These are phyloP conservation scores for Laetiporus sulphureus DNA, from an alignment of 1,284 basidiomycete species.

Conservation along the genomic window DNA sequence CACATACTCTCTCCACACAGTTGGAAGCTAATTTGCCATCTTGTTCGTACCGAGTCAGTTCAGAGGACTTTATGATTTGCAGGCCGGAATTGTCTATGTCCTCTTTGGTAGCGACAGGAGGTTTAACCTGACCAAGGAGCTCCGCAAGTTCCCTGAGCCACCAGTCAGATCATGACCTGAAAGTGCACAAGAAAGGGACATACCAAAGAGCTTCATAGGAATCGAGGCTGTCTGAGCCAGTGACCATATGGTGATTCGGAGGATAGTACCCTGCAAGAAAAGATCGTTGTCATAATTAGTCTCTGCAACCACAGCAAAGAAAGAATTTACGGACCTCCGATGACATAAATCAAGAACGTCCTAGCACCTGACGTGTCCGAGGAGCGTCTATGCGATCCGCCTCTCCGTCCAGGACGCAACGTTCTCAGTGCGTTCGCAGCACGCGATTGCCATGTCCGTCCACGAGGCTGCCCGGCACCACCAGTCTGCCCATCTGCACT, in stretches of 20 bases:
- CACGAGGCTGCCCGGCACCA: conserved; percentile 15
- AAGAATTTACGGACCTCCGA: conserved; percentile 48
- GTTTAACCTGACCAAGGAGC: conserved; percentile 70
- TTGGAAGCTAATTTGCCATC: conserved; percentile 64
- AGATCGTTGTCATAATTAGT: background rate
- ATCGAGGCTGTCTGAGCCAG: conserved; percentile 66
- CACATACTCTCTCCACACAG: conserved; percentile 67
- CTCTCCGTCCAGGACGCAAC: conserved; percentile 39
- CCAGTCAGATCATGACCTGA: conserved; percentile 3
- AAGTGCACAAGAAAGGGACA: conserved; percentile 21
- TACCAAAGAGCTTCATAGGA: conserved; percentile 75
- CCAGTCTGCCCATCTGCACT: too few species aligned
- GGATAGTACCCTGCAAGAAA: conserved; percentile 69
- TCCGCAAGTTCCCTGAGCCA: conserved; percentile 64
- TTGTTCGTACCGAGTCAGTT: conserved; percentile 48
- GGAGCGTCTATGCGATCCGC: conserved; percentile 16
- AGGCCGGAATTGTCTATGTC: conserved; percentile 80
- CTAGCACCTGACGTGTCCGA: conserved; percentile 44
- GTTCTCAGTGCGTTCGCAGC: conserved; percentile 51
- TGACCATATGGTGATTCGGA: conserved; percentile 77
- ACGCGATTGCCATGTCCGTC: conserved; percentile 28
- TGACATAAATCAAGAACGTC: conserved; percentile 78
- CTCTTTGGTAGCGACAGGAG: conserved; percentile 71
- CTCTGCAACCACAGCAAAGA: conserved; percentile 3
- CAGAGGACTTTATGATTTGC: conserved; percentile 54